phyloP scores from a whole-genome alignment of 2,329 filamentous ascomycete genomes.

The Calcarisporium arbuscula region DNA sequence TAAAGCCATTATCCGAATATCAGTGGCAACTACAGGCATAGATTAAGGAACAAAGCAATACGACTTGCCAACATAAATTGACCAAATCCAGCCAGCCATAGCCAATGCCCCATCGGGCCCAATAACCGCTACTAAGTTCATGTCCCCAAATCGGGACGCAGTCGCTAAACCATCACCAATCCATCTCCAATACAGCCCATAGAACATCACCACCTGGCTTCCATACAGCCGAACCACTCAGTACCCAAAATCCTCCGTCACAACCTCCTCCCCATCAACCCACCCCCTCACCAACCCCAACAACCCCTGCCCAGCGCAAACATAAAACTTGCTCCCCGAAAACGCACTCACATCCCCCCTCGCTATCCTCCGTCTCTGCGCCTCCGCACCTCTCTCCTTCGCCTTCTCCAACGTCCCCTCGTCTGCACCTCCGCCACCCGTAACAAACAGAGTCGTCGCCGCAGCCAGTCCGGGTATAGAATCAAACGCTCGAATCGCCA shows the following conservation, averaged over 20 bases:
- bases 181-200: background rate
- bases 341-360: slow-evolving; percentile 34
- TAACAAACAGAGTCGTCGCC: slow-evolving; percentile 59
- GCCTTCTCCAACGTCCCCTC: slow-evolving; percentile 28
- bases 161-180: background rate
- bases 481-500: slow-evolving; percentile 55
- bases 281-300: slow-evolving; percentile 38
- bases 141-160: background rate
- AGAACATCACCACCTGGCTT: background rate
- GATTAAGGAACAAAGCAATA: too few relatives aligned
- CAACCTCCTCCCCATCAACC: slow-evolving; percentile 47
- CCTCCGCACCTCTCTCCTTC: slow-evolving; percentile 25
- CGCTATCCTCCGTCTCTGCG: slow-evolving; percentile 32
- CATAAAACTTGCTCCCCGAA: slow-evolving; percentile 43
- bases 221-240: slow-evolving; percentile 20
- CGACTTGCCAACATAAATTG: too few relatives aligned
- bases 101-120: too few relatives aligned
- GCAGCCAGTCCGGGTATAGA: slow-evolving; percentile 43
- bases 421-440: slow-evolving; percentile 32
- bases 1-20: too few relatives aligned
- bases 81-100: too few relatives aligned
- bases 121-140: too few relatives aligned
- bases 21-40: too few relatives aligned
- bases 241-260: slow-evolving; percentile 57
- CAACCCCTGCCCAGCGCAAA: slow-evolving; percentile 39